These are phyloP conservation scores for Leccinum pseudoinsigne DNA, from an alignment of 1,284 basidiomycete species.

Conservation along the genomic window DNA sequence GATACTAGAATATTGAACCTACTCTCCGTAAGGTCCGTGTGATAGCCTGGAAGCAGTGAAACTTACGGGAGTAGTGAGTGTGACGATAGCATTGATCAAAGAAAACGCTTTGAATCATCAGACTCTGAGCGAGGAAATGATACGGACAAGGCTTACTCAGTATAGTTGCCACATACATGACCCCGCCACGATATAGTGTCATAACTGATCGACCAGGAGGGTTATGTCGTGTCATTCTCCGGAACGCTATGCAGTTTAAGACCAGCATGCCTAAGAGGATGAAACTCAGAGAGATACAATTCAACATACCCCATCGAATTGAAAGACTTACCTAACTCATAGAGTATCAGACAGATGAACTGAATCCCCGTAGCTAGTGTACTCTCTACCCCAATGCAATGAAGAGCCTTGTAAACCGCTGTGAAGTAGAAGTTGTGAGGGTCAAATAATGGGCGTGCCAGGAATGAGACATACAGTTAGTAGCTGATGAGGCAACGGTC, in stretches of 20 bases:
- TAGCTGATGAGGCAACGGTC: conserved; percentile 10
- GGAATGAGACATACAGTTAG: conserved; percentile 7
- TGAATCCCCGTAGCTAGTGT: conserved; percentile 12
- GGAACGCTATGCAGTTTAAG: conserved; percentile 24
- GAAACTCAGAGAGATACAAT: not conserved
- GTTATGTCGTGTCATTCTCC: conserved; percentile 15
- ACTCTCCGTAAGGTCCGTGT: not conserved
- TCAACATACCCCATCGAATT: not conserved
- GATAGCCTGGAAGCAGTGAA: not conserved
- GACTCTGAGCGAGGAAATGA: not conserved
- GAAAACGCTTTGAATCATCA: conserved; percentile 20
- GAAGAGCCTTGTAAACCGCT: conserved; percentile 19
- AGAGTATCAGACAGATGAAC: conserved; percentile 17
- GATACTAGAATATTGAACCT: conserved; percentile 20
- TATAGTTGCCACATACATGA: conserved; percentile 24
- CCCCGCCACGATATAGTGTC: conserved; percentile 24
- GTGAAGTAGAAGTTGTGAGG: not conserved
- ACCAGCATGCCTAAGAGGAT: conserved; percentile 16
- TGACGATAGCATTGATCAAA: conserved; percentile 18
- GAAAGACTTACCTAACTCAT: conserved; percentile 15
- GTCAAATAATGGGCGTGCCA: not conserved
- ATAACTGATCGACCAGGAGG: conserved; percentile 13
- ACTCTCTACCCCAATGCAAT: conserved; percentile 13
- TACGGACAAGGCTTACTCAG: conserved; percentile 5
- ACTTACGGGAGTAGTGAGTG: conserved; percentile 14